A percentile compares a stretch with the other conserved stretches of the same genome.
These are phyloP conservation scores for Coemansia sp. DNA, from an alignment of 192 early-diverging fungal species.

Conservation along the genomic window DNA sequence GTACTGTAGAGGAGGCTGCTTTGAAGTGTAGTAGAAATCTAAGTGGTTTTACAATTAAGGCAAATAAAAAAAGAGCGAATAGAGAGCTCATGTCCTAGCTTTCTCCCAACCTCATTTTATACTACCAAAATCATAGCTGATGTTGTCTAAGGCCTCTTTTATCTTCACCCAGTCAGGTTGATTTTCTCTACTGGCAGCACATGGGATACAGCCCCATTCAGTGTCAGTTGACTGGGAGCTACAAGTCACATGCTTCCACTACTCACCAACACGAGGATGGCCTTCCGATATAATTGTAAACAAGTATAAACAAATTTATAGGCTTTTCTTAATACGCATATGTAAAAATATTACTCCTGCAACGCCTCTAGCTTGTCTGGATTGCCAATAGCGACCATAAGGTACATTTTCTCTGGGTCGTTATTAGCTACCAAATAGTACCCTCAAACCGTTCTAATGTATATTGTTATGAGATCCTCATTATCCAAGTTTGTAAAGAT, in stretches of 20 bases:
- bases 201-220: neutral
- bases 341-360: too few species aligned
- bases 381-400: too few species aligned
- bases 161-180: neutral
- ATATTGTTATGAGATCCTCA: too few species aligned
- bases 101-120: neutral
- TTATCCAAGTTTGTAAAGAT: too few species aligned
- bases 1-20: neutral
- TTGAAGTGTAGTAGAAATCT: neutral
- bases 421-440: too few species aligned
- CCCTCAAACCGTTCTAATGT: too few species aligned
- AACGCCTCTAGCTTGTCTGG: too few species aligned
- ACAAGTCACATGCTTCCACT: neutral
- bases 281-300: neutral
- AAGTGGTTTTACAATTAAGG: neutral
- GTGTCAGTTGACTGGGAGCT: neutral
- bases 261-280: neutral
- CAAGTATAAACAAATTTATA: too few species aligned
- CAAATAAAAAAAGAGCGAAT: neutral
- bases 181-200: neutral
- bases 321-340: too few species aligned
- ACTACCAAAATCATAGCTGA: neutral
- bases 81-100: neutral
- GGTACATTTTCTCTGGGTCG: too few species aligned
- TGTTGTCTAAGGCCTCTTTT: neutral